Conservation (phyloP, 768 basidiomycete genomes). For the Rossbeevera mucosa region DNA sequence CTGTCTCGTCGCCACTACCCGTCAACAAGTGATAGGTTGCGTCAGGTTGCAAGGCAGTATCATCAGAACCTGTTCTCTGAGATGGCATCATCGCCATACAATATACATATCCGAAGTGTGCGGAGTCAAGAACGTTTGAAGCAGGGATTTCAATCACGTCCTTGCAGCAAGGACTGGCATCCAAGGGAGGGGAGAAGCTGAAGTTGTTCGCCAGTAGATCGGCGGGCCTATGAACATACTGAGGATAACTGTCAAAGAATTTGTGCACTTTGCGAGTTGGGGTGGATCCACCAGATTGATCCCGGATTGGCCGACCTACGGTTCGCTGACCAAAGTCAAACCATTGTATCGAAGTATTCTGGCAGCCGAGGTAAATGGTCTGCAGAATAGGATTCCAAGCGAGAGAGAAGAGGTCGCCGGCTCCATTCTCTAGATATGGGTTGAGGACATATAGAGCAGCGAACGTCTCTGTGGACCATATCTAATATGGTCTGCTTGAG, state of each 20-base stretch:
- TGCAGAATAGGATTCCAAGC: conserved; percentile 67
- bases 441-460: conserved; percentile 65
- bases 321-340: conserved; percentile 48
- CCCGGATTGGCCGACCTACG: background rate
- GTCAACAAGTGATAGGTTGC: conserved; percentile 57
- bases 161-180: conserved; percentile 22
- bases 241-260: conserved; percentile 89
- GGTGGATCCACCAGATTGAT: conserved; percentile 31
- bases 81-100: conserved; percentile 58
- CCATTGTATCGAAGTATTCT: conserved; percentile 93
- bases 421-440: conserved; percentile 73
- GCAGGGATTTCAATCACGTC: conserved; percentile 51
- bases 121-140: conserved; percentile 75
- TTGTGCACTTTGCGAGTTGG: conserved; percentile 63
- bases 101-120: conserved; percentile 94
- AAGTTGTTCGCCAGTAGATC: conserved; percentile 65
- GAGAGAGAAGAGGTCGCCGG: conserved; percentile 86
- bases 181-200: conserved; percentile 30
- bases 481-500: conserved; percentile 37
- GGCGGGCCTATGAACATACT: conserved; percentile 60
- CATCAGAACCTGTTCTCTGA: conserved; percentile 36
- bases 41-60: conserved; percentile 19
- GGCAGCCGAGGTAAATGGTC: conserved; percentile 82
- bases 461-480: conserved; percentile 76
- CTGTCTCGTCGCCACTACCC: conserved; percentile 86